Base-by-base conservation (phyloP, 2,329 filamentous ascomycete species). In the Sporothrix protearum region DNA sequence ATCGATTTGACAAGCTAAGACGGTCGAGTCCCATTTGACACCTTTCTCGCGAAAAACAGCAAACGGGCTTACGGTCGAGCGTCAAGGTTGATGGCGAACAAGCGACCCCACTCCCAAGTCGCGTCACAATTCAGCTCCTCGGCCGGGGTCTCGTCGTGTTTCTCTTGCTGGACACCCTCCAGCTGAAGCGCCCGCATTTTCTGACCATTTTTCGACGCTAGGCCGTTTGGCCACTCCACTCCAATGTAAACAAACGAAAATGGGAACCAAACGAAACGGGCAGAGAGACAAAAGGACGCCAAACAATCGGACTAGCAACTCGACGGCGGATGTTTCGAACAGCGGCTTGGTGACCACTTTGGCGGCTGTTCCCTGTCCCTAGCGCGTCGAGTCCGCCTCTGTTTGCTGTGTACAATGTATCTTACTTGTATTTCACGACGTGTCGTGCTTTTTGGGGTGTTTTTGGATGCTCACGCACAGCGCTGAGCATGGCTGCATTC, bases 301-400 rank as follows among this genome's bases (percentile, higher is more conserved):
- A 6, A 66, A 66, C 2, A 49, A 42, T 64, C n/a, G 59, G 36
- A 64, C 59, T 45, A 42, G 45, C n/a, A 63, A 36, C 42, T 36
- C 30, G 30, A n/a, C 55, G 30, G 19, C 51, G 55, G 55, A 9
- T n/a, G 19, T 19, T 22, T 64, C 25, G 2, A 39, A 64, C 59
- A 64, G 33, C 59, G 12, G 9, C 45, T 45, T 45, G 59, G 59
- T 45, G 59, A 45, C 12, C 49, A 53, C 22, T 57, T 64, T 8
- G 36, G 39, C 59, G 59, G 59, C 59, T 64, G 36, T 64, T 64
- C 59, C 59, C 59, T 25, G 59, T 14, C 36, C 53, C 36, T 64
- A 45, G 59, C 39, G 59, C 39, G 59, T 28, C 2, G 14, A 22
- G 19, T 14, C 28, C 2, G 28, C 2, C 28, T 59, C n/a, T 33